Base-by-base conservation (phyloP, 2,329 filamentous ascomycete species). In the Trichocomaceae sp. region DNA sequence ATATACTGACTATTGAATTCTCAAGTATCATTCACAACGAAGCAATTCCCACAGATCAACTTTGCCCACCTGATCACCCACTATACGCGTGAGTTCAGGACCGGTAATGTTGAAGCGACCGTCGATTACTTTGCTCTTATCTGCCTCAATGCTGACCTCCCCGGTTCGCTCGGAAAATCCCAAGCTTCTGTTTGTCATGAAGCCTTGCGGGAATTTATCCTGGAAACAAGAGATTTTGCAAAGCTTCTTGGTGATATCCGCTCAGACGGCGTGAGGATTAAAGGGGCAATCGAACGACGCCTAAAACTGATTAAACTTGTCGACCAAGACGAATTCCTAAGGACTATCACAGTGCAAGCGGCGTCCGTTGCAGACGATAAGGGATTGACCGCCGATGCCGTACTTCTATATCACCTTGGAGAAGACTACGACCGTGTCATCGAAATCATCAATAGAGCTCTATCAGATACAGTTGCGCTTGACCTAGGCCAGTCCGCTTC, bases 211-310 rank as follows among this genome's bases (percentile, higher is more conserved):
- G 93, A 97, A 71, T 84, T 97, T 54, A 90, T 96, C 23, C 79
- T 99, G n/a, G 93, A 99, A 74, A 96, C 91, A 19, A 84, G 92
- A 61, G 93, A 99, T 67, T 99, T 97, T 71, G 92, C 91, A 65
- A 88, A 90, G 65, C 78, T 99, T 13, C 84, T 99, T 48, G 93
- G 95, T 52, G 95, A 99, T 68, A 90, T 99, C 63, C 83, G 85
- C 57, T 83, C 84, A 1, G 90, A 97, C 66, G 93, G 93, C 20
- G 85, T 84, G 58, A 86, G 91, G 57, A 89, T 96, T 62, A 84
- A 83, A 56, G 93, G 93, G 50, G 83, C 90, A 23, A 91, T 99
- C 59, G 91, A 97, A 71, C 83, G 90, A 65, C 88, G 92, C 37
- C 83, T 90, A 42, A 78, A 81, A 29, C 79, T 99, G 54, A 92